phyloP scores from a whole-genome alignment of 305 asterid species.

The Solanum aculeatissimum region DNA sequence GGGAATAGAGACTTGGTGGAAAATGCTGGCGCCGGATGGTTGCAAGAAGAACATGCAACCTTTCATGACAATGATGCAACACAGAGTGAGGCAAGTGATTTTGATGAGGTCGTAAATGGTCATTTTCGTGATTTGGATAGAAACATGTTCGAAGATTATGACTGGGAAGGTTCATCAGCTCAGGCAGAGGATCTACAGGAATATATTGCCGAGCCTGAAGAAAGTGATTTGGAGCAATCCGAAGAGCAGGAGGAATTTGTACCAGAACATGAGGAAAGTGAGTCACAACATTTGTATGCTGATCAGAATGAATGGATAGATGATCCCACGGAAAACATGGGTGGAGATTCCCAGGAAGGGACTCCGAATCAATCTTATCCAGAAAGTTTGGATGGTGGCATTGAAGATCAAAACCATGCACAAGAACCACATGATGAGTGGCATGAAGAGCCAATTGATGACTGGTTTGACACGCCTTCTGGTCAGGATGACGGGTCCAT shows the following conservation, averaged over 20 bases:
- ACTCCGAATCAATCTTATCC: conserved; percentile 28
- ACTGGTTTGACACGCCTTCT: conserved; percentile 60
- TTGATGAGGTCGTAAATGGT: conserved; percentile 2
- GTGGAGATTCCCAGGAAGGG: conserved; percentile 24
- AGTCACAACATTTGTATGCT: not conserved
- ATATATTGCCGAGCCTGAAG: conserved; percentile 23
- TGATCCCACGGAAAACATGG: conserved; percentile 9
- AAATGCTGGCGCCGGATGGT: not conserved
- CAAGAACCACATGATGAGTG: conserved; percentile 52
- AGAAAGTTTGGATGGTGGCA: conserved; percentile 24
- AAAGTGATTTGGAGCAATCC: conserved; percentile 20
- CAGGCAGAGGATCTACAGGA: conserved; percentile 31
- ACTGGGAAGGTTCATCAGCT: conserved; percentile 24
- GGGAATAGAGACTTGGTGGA: conserved; percentile 9
- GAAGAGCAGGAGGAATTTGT: not conserved
- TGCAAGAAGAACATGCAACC: conserved; percentile 18
- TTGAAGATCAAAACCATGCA: conserved; percentile 27
- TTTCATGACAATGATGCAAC: conserved; percentile 15
- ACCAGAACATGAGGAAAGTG: not conserved
- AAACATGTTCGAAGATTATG: conserved; percentile 18
- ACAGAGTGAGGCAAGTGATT: conserved; percentile 15
- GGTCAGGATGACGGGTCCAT: conserved; percentile 30
- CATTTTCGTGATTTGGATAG: conserved; percentile 13
- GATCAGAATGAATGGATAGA: conserved; percentile 23
- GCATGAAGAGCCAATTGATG: conserved; percentile 57